These are phyloP conservation scores for Meira nashicola DNA, from an alignment of 1,284 basidiomycete species.

Conservation along the genomic window DNA sequence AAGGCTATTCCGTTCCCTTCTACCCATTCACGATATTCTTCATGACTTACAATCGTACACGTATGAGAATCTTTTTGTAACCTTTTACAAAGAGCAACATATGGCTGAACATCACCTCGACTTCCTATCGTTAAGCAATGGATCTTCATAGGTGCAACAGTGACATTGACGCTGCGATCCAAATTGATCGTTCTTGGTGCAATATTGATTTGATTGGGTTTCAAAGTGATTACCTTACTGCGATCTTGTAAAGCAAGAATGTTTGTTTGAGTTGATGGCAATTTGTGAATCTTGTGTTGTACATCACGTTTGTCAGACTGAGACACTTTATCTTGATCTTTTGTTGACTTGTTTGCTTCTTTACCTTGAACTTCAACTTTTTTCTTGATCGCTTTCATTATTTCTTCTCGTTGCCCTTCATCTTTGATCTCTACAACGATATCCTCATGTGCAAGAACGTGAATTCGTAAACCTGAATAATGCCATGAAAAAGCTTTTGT, in stretches of 20 bases:
- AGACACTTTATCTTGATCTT: not conserved
- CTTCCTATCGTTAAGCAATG: conserved; percentile 58
- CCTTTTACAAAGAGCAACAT: conserved; percentile 59
- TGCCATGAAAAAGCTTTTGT: conserved; percentile 36
- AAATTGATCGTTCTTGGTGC: not conserved
- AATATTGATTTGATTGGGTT: conserved; percentile 34
- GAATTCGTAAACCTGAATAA: conserved; percentile 34
- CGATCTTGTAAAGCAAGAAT: not conserved
- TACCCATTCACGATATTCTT: conserved; percentile 63
- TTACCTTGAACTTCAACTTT: not conserved
- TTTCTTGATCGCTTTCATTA: not conserved
- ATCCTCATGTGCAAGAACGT: conserved; percentile 37
- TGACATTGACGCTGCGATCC: conserved; percentile 12
- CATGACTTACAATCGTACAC: conserved; percentile 64
- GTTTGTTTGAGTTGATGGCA: not conserved
- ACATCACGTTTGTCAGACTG: no score
- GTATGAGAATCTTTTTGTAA: conserved; percentile 57
- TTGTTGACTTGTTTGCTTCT: not conserved
- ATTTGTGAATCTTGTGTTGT: no score
- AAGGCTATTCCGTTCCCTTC: conserved; percentile 50
- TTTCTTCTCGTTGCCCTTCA: conserved; percentile 23
- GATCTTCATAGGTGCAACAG: conserved; percentile 31
- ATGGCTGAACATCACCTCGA: conserved; percentile 60
- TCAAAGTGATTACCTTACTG: conserved; percentile 15
- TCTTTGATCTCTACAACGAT: conserved; percentile 34